phyloP scores from a whole-genome alignment of 1,284 basidiomycete species.

The Gymnopus androsaceus region DNA sequence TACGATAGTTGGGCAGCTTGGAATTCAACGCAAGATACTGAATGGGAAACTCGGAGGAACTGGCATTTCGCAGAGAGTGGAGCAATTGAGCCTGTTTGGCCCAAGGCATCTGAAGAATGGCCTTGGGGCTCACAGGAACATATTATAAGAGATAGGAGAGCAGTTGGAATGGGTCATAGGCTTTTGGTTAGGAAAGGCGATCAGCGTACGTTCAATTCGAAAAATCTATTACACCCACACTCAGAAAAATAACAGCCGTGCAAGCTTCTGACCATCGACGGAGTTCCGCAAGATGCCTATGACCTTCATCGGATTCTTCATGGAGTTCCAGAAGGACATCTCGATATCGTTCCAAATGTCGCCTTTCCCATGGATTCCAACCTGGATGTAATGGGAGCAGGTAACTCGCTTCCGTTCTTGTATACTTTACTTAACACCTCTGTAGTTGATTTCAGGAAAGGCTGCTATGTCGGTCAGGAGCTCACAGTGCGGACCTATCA shows the following conservation, averaged over 20 bases:
- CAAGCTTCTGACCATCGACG: slow-evolving; percentile 58
- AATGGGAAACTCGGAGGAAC: slow-evolving; percentile 41
- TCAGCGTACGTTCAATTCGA: slow-evolving; percentile 56
- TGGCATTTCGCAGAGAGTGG: slow-evolving; percentile 66
- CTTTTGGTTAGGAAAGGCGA: slow-evolving; percentile 71
- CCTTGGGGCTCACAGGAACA: slow-evolving; percentile 64
- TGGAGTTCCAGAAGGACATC: slow-evolving; percentile 86
- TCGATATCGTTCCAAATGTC: slow-evolving; percentile 76
- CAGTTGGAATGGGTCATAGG: slow-evolving; percentile 75
- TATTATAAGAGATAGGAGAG: slow-evolving; percentile 70
- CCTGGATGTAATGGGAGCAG: slow-evolving; percentile 89
- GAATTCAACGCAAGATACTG: slow-evolving; percentile 48
- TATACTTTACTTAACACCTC: slow-evolving; percentile 16
- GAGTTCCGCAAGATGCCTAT: slow-evolving; percentile 60
- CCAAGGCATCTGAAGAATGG: slow-evolving; percentile 39
- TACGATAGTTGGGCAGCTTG: slow-evolving; percentile 84
- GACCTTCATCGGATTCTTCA: slow-evolving; percentile 77
- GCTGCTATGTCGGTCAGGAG: slow-evolving; percentile 98
- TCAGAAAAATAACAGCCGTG: slow-evolving; percentile 43
- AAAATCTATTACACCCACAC: slow-evolving; percentile 4
- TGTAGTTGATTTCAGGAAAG: slow-evolving; percentile 94
- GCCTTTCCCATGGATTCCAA: slow-evolving; percentile 94
- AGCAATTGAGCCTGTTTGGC: slow-evolving; percentile 71
- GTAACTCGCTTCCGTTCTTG: slow-evolving; percentile 40
- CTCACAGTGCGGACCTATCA: slow-evolving; percentile 96